phyloP scores from a whole-genome alignment of 805 yeast species.

The Maudiozyma barnettii region DNA sequence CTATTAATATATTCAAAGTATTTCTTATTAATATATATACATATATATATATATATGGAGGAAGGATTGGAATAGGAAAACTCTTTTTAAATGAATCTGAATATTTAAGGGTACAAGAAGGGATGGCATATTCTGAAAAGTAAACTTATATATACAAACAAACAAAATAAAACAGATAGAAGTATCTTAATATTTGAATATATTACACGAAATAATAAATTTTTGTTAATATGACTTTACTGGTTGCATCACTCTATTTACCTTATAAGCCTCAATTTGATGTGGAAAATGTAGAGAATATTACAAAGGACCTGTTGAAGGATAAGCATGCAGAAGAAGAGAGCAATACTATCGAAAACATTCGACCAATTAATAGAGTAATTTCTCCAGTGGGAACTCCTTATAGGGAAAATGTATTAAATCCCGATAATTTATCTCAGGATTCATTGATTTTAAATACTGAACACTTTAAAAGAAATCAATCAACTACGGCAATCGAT shows the following conservation, averaged over 20 bases:
- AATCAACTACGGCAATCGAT: conserved; percentile 7
- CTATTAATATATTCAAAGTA: no score
- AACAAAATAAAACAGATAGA: no score
- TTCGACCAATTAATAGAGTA: background rate
- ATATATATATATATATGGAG: no score
- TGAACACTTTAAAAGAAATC: conserved; percentile 3
- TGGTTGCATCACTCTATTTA: conserved; percentile 61
- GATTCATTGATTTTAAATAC: conserved; percentile 5
- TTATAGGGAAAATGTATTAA: background rate
- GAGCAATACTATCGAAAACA: background rate
- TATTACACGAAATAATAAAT: background rate
- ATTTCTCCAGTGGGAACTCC: conserved; percentile 1
- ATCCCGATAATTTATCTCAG: conserved; percentile 2
- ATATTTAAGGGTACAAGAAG: no score
- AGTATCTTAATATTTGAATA: no score
- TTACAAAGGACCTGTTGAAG: background rate
- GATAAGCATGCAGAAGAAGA: background rate
- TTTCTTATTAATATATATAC: no score
- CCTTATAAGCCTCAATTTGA: conserved; percentile 60
- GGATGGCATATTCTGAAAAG: no score
- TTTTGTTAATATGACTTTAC: conserved; percentile 41
- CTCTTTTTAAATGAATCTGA: no score
- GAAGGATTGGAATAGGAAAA: no score
- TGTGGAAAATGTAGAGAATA: conserved; percentile 18
- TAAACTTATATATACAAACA: background rate